These are phyloP conservation scores for Solanum sejunctum DNA, from an alignment of 257 asterid species.

Conservation along the genomic window DNA sequence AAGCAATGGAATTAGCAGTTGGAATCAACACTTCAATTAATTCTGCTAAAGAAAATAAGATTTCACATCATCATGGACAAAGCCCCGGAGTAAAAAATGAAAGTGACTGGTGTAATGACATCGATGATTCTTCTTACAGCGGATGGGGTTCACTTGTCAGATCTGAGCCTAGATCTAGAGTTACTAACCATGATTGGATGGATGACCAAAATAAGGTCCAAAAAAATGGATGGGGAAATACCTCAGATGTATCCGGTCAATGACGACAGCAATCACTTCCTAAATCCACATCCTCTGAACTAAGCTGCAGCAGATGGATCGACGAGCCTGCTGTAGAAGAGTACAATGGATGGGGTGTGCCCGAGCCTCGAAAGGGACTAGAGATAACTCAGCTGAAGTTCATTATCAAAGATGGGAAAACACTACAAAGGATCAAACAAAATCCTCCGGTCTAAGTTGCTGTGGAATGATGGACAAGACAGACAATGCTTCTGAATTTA, in stretches of 20 bases:
- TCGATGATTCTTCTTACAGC: neutral
- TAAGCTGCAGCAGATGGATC: constrained; percentile 2
- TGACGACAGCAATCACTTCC: neutral
- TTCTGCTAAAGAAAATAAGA: neutral
- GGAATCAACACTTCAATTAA: neutral
- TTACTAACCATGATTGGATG: neutral
- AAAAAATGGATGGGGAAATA: constrained; percentile 2
- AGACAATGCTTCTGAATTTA: neutral
- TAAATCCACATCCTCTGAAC: neutral
- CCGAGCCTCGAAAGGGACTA: too few relatives aligned
- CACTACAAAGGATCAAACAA: neutral
- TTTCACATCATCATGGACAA: neutral
- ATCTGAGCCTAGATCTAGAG: neutral
- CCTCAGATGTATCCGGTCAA: neutral
- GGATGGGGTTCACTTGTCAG: constrained; percentile 7
- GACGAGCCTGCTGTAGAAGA: neutral
- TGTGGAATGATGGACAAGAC: neutral
- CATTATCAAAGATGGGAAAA: neutral
- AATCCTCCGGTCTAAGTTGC: neutral
- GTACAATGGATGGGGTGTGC: neutral
- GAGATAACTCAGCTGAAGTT: neutral
- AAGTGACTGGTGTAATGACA: neutral
- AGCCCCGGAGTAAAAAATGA: neutral
- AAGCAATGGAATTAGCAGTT: neutral
- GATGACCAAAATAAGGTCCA: neutral